phyloP scores from a whole-genome alignment of 371 early-diverging fungal genomes.

The Circinella minor region DNA sequence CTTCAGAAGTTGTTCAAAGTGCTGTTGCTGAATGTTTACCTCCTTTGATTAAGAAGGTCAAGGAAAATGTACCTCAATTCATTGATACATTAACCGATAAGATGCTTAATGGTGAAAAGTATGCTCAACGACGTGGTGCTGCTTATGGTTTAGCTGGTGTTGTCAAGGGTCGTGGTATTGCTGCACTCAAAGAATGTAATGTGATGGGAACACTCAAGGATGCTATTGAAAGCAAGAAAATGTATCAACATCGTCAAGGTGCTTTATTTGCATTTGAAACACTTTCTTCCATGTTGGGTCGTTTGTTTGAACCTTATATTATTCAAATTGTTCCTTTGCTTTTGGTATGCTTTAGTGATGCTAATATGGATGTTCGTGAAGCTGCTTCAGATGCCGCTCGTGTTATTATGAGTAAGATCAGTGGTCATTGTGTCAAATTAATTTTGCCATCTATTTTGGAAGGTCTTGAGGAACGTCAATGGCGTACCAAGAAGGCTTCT shows the following conservation, averaged over 20 bases:
- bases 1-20: constrained; percentile 93
- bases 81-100: constrained; percentile 72
- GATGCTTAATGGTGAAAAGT: constrained; percentile 76
- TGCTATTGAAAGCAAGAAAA: constrained; percentile 82
- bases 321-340: constrained; percentile 91
- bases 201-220: constrained; percentile 85
- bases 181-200: constrained; percentile 81
- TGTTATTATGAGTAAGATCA: constrained; percentile 96
- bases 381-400: constrained; percentile 91
- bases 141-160: constrained; percentile 98
- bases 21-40: constrained; percentile 95
- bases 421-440: constrained; percentile 95
- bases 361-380: constrained; percentile 86
- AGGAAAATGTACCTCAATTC: constrained; percentile 65
- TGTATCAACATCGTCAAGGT: constrained; percentile 83
- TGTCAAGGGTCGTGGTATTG: constrained; percentile 91
- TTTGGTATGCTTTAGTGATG: constrained; percentile 88
- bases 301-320: constrained; percentile 97
- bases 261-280: constrained; percentile 95
- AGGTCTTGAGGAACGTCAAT: constrained; percentile 88
- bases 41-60: constrained; percentile 82
- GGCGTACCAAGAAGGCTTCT: constrained; percentile 96
- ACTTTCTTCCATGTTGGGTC: constrained; percentile 81
- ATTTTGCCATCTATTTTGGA: constrained; percentile 89
- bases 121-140: constrained; percentile 91